Conservation (phyloP, 495 filamentous ascomycete species). For the Durotheca rogersii region DNA sequence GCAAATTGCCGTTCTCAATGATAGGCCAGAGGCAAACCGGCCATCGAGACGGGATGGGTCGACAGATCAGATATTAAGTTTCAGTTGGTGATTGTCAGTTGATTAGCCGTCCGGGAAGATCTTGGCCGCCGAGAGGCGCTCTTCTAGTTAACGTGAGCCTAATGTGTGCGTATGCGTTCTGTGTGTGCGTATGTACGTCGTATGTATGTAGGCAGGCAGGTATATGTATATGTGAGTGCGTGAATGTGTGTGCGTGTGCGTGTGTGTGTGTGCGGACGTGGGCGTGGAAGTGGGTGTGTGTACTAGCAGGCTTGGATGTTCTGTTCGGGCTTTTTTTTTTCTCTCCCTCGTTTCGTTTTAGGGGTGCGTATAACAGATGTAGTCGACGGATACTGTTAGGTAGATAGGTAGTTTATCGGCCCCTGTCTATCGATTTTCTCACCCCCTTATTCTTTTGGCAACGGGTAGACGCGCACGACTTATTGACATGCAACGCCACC, state of each 20-base stretch:
- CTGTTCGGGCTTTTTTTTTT: conserved; percentile 12
- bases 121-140: conserved; percentile 3
- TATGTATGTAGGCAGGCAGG: not conserved
- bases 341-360: no score
- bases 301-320: conserved; percentile 9
- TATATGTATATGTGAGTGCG: not conserved
- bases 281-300: not conserved
- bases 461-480: conserved; percentile 31
- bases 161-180: not conserved
- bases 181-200: not conserved
- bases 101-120: conserved; percentile 4
- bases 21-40: conserved; percentile 17
- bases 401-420: conserved; percentile 19
- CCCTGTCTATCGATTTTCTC: conserved; percentile 8
- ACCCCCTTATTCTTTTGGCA: conserved; percentile 18
- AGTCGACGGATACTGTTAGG: no score
- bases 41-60: conserved; percentile 14
- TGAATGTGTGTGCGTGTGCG: not conserved
- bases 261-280: conserved; percentile 1
- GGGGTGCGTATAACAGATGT: conserved; percentile 17
- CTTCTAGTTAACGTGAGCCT: conserved; percentile 1
- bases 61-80: conserved; percentile 28
- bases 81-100: conserved; percentile 19
- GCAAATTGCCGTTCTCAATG: conserved; percentile 21
- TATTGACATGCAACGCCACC: conserved; percentile 33